Conservation (phyloP, 805 yeast species). For the Candida patagonica region DNA sequence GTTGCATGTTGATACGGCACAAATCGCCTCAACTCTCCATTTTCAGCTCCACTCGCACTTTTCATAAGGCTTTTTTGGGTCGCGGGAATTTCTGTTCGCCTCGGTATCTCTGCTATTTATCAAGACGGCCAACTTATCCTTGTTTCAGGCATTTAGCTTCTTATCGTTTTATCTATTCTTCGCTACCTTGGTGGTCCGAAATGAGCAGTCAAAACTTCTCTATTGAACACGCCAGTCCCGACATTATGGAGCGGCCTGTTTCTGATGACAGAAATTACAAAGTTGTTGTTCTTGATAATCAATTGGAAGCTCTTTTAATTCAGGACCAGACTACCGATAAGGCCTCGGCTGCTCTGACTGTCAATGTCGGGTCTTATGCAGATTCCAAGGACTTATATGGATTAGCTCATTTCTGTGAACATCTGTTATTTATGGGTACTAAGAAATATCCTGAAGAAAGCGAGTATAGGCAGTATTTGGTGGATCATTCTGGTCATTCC, state of each 20-base stretch:
- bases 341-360: slow-evolving; percentile 64
- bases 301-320: slow-evolving; percentile 55
- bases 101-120: too few species aligned
- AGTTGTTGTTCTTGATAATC: slow-evolving; percentile 57
- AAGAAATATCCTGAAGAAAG: slow-evolving; percentile 65
- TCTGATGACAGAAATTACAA: slow-evolving; percentile 71
- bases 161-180: too few species aligned
- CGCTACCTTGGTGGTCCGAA: too few species aligned
- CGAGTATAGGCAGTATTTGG: slow-evolving; percentile 62
- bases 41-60: too few species aligned
- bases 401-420: slow-evolving; percentile 85
- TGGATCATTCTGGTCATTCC: slow-evolving; percentile 80
- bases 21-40: too few species aligned
- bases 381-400: slow-evolving; percentile 71
- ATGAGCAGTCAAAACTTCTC: too few species aligned
- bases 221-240: background rate
- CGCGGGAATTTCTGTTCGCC: too few species aligned
- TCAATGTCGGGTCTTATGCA: slow-evolving; percentile 70
- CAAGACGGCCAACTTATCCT: too few species aligned
- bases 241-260: slow-evolving; percentile 32
- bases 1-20: too few species aligned
- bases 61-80: too few species aligned
- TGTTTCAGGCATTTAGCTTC: too few species aligned
- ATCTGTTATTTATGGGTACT: slow-evolving; percentile 74
- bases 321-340: slow-evolving; percentile 62